Base-by-base conservation (phyloP, 805 yeast genomes). In the Metschnikowia vanudenii region DNA sequence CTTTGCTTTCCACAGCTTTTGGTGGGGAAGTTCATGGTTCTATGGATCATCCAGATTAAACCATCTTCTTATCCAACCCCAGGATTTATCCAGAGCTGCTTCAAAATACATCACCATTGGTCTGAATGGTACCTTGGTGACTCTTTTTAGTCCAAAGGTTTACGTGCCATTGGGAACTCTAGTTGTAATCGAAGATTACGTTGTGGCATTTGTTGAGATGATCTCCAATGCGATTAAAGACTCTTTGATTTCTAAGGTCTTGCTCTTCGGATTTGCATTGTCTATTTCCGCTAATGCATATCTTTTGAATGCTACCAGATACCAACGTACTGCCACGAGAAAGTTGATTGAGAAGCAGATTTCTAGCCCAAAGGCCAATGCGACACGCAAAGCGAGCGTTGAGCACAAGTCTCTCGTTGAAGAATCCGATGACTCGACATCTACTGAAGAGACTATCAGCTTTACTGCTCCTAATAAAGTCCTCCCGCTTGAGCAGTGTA, bases 201-300 rank as follows among this genome's bases (percentile, higher is more conserved):
- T 85, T 22, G 63, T 80, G 29, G 66, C 72, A 2, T 49, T 79
- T 14, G 67, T 85, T 41, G 80, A 78, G 34, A 73, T 73, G 41
- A 64, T 90, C 51, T 82, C 88, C 49, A 62, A 61, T 47, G 87
- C 91, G 16, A 84, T 91, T 46, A 80, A 85, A 57, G 97, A 91
- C 64, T 85, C 84, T 45, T 71, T 88, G 51, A 78, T 90, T 54
- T 82, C 94, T 51, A 91, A 91, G 63, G 79, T 83, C 52, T 73
- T 90, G 43, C 78, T 91, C 37, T 74, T 86, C 51, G 82, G 81
- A 10, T 80, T 91, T 50, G 82, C 85, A 20, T 69, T 88, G 53
- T 86, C 96, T 54, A 78, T 88, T 45, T 82, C 85, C 5, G 82
- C 88, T 53, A 94, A 94, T 63, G 81, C 86, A 41, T 92, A 91